Base-by-base conservation (phyloP, 257 asterid species). In the Orobanche coerulescens region DNA sequence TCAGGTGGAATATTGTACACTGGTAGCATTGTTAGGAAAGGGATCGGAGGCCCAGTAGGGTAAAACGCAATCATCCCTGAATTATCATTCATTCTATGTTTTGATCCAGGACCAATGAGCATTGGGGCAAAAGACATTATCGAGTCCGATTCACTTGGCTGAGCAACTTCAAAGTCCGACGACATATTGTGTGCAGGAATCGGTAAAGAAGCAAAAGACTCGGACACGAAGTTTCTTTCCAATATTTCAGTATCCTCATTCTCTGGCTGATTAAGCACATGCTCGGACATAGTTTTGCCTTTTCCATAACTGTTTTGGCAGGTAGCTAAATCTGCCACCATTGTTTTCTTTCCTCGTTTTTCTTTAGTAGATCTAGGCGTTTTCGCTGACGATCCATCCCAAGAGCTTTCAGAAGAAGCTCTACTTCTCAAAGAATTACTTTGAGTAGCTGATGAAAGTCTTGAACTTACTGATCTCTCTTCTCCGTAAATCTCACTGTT, bases 21-120 rank as follows among this genome's bases (percentile, higher is more conserved):
- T 24, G 99, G 96, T 54, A 93, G 92, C 99, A 93, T 93, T n/a
- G 96, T 84, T 36, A 89, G 54, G 68, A 89, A 93, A 4, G 97
- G 99, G 67, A 93, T 82, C 22, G 99, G 97, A 50, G 99, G 99
- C 10, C 99, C 99, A 18, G 99, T 84, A 26, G 94, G 97, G 62
- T 83, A 86, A 72, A 93, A 93, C 37, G 96, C 76, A 72, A 92
- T 48, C 55, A 89, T 43, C 61, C 87, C 95, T 39, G 95, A 82
- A 65, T 78, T 76, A 65, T 89, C 96, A 31, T 69, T 50, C 66
- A 53, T 64, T 76, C 89, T 80, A 68, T 82, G 82, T 68, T 75
- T 82, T 25, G 88, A 76, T 20, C 92, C 88, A 51, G 86, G 81
- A 46, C 84, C 82, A 55, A 87, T 76, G 42, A 87, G 77, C 95